These are phyloP conservation scores for Auricularia sp. DNA, from an alignment of 768 basidiomycete genomes.

Conservation along the genomic window DNA sequence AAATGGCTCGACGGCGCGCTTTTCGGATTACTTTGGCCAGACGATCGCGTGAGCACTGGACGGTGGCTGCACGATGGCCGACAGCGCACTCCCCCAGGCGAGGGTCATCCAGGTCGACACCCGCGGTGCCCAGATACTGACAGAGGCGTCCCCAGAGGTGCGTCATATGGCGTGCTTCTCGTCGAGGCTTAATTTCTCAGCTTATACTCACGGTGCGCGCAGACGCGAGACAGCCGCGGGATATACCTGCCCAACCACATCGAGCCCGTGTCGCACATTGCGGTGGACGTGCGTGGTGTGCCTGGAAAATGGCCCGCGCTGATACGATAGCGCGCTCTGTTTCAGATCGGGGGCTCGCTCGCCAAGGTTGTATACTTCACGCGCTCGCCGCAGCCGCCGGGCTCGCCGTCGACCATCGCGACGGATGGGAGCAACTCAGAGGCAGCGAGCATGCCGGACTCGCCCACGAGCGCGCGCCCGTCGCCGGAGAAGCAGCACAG, in stretches of 20 bases:
- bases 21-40: neutral
- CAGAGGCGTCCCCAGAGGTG: slow-evolving; percentile 92
- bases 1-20: neutral
- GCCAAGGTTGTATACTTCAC: slow-evolving; percentile 99
- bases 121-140: slow-evolving; percentile 83
- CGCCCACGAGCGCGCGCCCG: slow-evolving; percentile 4
- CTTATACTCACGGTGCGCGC: neutral
- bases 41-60: neutral
- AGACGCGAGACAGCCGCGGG: slow-evolving; percentile 90
- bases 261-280: slow-evolving; percentile 94
- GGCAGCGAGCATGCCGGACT: slow-evolving; percentile 25
- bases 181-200: slow-evolving; percentile 5
- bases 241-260: slow-evolving; percentile 98
- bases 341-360: slow-evolving; percentile 88
- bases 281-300: slow-evolving; percentile 72
- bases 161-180: slow-evolving; percentile 8
- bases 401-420: slow-evolving; percentile 59
- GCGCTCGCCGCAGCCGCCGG: slow-evolving; percentile 77
- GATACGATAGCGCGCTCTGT: slow-evolving; percentile 9
- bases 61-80: neutral
- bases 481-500: neutral
- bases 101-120: slow-evolving; percentile 92
- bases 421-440: slow-evolving; percentile 44
- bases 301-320: slow-evolving; percentile 4
- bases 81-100: slow-evolving; percentile 53